Evolutionary conservation across 805 yeast genomes (phyloP).

Genomic region (Ogataea paraovalis): DNA sequence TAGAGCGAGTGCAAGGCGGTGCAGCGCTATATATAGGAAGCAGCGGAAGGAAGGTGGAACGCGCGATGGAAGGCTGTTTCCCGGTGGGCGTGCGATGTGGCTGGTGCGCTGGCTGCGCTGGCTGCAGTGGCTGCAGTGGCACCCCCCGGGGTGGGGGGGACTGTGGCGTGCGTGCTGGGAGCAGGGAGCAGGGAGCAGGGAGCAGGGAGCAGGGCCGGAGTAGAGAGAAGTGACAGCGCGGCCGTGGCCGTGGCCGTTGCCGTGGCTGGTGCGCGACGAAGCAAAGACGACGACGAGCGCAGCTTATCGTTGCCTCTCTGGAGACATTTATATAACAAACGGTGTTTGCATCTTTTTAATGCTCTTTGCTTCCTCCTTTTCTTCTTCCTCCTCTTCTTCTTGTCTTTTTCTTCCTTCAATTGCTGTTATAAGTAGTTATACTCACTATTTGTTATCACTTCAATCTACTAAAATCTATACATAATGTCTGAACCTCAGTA

Average conservation of each 20-base stretch:
- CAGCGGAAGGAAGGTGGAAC: background rate
- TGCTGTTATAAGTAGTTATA: background rate
- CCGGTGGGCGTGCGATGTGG: background rate
- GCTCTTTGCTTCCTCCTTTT: background rate
- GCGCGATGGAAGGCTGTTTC: conserved; percentile 1
- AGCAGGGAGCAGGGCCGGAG: too few relatives aligned
- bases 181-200: too few relatives aligned
- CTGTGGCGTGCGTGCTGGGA: too few relatives aligned
- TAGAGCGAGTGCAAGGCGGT: too few relatives aligned
- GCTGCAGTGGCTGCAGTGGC: too few relatives aligned
- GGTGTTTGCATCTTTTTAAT: background rate
- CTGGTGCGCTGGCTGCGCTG: background rate
- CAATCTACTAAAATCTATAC: background rate
- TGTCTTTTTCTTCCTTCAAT: background rate
- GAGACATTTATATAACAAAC: background rate
- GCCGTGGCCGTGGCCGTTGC: too few relatives aligned
- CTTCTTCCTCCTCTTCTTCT: background rate
- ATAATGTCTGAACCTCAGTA: conserved; percentile 11
- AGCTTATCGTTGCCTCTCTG: background rate
- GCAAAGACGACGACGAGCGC: too few relatives aligned
- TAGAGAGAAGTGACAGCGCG: too few relatives aligned
- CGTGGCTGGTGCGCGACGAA: too few relatives aligned
- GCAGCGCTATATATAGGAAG: background rate
- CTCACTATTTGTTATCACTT: background rate
- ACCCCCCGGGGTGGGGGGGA: too few relatives aligned